Conservation (phyloP, 768 basidiomycete species). For the Termitomyces sp. region DNA sequence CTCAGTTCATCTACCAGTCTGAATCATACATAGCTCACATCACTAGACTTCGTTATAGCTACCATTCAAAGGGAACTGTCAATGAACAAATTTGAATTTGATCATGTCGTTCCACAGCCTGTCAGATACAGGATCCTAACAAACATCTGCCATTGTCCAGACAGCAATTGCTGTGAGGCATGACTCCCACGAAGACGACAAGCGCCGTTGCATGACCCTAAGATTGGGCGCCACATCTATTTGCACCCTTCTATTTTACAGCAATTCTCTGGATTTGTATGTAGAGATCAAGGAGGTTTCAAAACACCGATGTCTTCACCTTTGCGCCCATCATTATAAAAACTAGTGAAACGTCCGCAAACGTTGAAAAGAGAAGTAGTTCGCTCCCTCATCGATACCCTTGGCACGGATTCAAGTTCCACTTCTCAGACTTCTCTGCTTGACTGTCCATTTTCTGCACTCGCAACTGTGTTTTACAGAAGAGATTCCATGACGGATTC, state of each 20-base stretch:
- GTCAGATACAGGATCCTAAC: not conserved
- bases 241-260: not conserved
- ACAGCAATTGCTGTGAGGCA: not conserved
- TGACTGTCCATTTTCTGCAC: not conserved
- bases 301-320: not conserved
- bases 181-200: too few species aligned
- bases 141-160: not conserved
- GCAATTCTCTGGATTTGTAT: not conserved
- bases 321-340: too few species aligned
- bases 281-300: not conserved
- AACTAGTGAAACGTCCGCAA: too few species aligned
- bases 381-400: not conserved
- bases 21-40: not conserved
- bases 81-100: not conserved
- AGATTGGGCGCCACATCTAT: not conserved
- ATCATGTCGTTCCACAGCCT: not conserved
- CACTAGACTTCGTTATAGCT: not conserved
- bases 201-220: not conserved
- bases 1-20: too few species aligned
- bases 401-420: not conserved
- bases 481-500: constrained; percentile 7
- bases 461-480: not conserved
- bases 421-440: not conserved
- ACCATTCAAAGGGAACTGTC: not conserved
- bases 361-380: not conserved